Conservation (phyloP, 352 stramenopile genomes). For the Globisporangium uncinulatum region DNA sequence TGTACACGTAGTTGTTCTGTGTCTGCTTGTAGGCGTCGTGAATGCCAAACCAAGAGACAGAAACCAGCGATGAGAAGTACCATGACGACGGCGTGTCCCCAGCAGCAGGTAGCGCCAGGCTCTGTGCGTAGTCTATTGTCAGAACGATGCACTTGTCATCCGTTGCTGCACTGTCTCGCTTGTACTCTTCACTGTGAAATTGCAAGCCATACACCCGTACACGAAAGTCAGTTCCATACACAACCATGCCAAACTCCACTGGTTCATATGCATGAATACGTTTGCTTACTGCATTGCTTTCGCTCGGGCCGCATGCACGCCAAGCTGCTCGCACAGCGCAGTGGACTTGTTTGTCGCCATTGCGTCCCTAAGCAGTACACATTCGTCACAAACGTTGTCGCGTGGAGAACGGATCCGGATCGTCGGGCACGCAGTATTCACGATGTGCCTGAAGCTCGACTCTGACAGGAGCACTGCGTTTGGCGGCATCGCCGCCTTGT, state of each 20-base stretch:
- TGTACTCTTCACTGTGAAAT: constrained; percentile 1
- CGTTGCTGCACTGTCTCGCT: background rate
- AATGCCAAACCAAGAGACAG: constrained; percentile 15
- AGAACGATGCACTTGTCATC: background rate
- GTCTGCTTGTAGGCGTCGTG: constrained; percentile 4
- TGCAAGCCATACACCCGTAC: background rate
- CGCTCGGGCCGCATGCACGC: background rate
- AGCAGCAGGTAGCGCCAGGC: constrained; percentile 4
- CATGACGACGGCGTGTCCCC: constrained; percentile 13
- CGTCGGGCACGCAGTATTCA: background rate
- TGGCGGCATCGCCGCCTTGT: background rate
- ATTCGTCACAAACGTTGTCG: constrained; percentile 1
- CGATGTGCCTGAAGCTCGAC: background rate
- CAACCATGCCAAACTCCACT: constrained; percentile 2
- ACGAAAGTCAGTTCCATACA: background rate
- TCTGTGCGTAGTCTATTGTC: constrained; percentile 17
- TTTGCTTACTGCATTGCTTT: constrained; percentile 8
- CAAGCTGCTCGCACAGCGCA: constrained; percentile 3
- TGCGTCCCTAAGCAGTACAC: background rate
- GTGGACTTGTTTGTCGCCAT: background rate
- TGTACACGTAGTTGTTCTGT: constrained; percentile 15
- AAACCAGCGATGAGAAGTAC: constrained; percentile 18
- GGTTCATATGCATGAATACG: constrained; percentile 3
- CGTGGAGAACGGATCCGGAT: background rate
- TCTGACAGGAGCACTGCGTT: background rate